Conservation (phyloP, 1,284 basidiomycete species). For the Trametes versicolor region DNA sequence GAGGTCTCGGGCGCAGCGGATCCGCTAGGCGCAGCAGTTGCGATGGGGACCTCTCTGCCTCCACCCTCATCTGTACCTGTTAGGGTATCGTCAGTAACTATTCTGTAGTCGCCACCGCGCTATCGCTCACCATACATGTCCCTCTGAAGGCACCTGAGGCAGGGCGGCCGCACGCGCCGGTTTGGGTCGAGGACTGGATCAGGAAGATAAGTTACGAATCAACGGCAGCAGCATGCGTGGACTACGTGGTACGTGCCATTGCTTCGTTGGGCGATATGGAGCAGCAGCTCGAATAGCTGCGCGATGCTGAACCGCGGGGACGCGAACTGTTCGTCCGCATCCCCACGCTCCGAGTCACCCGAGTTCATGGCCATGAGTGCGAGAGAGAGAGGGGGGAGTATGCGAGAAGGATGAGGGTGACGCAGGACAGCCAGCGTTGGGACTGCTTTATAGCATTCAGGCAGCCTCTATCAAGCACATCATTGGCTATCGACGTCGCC, state of each 20-base stretch:
- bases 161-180: background rate
- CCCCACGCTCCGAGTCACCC: background rate
- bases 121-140: background rate
- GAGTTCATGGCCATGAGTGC: background rate
- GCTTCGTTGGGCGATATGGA: background rate
- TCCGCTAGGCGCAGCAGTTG: too few relatives aligned
- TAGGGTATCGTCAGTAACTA: background rate
- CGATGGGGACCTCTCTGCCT: too few relatives aligned
- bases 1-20: too few relatives aligned
- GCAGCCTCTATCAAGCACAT: too few relatives aligned
- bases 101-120: background rate
- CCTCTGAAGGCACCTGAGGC: background rate
- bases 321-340: background rate
- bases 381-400: background rate
- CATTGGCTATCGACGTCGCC: too few relatives aligned
- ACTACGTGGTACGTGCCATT: background rate
- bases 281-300: conserved; percentile 2
- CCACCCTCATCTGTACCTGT: too few relatives aligned
- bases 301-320: background rate
- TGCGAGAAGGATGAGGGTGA: background rate
- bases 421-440: too few relatives aligned
- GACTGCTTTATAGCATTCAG: too few relatives aligned
- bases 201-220: background rate
- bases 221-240: background rate
- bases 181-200: background rate